phyloP scores from a whole-genome alignment of 176 grass and related monocot genomes.

The Sorghum bicolor region DNA sequence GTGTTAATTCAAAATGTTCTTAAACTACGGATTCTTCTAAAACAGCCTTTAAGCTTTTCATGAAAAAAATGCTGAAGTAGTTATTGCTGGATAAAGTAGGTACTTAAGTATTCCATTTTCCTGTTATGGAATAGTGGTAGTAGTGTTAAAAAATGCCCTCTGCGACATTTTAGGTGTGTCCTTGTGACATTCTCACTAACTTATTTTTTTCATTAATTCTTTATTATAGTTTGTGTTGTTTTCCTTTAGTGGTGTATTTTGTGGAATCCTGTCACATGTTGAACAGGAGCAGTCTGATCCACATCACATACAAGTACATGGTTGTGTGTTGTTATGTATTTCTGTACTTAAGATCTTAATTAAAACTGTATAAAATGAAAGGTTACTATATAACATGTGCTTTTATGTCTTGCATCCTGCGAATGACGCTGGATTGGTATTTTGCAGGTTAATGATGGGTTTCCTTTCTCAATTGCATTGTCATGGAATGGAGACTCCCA shows the following conservation, averaged over 20 bases:
- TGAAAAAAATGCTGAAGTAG: not conserved
- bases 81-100: not conserved
- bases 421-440: not conserved
- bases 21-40: not conserved
- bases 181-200: not conserved
- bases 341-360: too few species aligned
- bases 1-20: not conserved
- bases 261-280: not conserved
- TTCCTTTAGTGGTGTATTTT: not conserved
- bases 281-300: not conserved
- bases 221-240: too few species aligned
- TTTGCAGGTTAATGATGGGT: constrained; percentile 74
- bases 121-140: not conserved
- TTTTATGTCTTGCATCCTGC: not conserved
- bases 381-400: too few species aligned
- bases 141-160: not conserved
- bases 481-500: constrained; percentile 66
- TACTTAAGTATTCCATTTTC: not conserved
- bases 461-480: constrained; percentile 75
- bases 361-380: too few species aligned
- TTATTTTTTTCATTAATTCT: too few species aligned
- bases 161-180: not conserved
- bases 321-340: too few species aligned
- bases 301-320: too few species aligned
- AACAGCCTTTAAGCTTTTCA: not conserved